Evolutionary conservation across 2,329 filamentous ascomycete species (phyloP), one percentile per base, ranked within the genome.

Genomic region (Magnaporthiopsis incrustans): DNA sequence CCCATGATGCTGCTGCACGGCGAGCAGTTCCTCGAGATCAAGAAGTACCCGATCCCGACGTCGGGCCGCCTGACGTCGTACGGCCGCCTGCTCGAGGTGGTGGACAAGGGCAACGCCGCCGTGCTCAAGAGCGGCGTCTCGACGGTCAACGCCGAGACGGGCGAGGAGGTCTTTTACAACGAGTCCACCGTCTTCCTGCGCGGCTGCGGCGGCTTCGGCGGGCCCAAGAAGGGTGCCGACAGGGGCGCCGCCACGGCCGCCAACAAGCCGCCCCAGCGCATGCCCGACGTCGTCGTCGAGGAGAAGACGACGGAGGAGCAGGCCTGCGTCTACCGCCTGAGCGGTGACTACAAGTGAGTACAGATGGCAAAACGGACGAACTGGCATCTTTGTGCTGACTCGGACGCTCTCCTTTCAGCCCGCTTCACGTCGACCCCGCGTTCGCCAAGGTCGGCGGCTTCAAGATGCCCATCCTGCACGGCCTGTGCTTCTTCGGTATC

Each of bases 1-100:
- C 94, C 93, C 67, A 97, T 97, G 92, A 97, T 97, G 92, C 87
- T 99, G 62, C 89, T 99, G 30, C 95, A 99, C 80, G 95, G 95
- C 74, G 95, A 99, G 82, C 95, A 99, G 78, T 99, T 93, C 79
- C 91, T 99, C 68, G 95, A 99, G 79, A 85, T 99, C 73, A 87
- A 89, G 74, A 92, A 94, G 77, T 96, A 88, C 80, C 95, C 95
- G 57, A 90, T 98, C 71, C 94, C 94, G 50, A 97, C 93, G 38
- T 84, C 88, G 64, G 92, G 85, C 62, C 88, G 86, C 65, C 88
- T 96, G 61, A 77, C 90, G 70, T 91, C 89, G 65, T 86, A 87
- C 73, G 89, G 87, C 66, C 88, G 88, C 75, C 88, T 99, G 65
- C 85, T 99, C 67, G 95, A 99, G 76, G 94, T 98, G 12, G 85